A percentile compares a stretch with the other conserved stretches of the same genome.
Conservation (phyloP, 2,329 filamentous ascomycete genomes). For the Ophiostoma ips region DNA sequence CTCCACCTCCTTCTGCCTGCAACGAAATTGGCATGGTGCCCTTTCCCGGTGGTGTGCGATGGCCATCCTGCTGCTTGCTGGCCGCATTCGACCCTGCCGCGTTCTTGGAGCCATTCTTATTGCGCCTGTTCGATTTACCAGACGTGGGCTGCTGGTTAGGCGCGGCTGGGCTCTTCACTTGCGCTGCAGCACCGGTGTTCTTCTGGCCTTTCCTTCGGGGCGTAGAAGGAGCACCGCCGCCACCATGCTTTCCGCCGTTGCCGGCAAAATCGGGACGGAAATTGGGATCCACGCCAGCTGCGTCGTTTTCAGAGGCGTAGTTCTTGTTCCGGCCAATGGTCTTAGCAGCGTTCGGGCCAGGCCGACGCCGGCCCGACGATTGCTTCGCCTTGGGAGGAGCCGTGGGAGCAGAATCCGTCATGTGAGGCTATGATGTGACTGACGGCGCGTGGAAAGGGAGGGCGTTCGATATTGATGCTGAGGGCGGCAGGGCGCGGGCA, state of each 20-base stretch:
- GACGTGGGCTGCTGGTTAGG: conserved; percentile 18
- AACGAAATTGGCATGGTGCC: background rate
- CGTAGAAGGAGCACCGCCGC: conserved; percentile 6
- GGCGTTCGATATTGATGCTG: background rate
- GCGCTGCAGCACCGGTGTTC: background rate
- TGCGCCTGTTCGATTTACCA: conserved; percentile 16
- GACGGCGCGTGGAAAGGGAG: background rate
- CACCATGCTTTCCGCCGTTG: background rate
- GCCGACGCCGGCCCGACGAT: conserved; percentile 27
- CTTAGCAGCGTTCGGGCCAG: conserved; percentile 24
- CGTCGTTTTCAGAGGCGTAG: conserved; percentile 47
- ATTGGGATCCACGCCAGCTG: conserved; percentile 21
- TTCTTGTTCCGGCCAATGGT: conserved; percentile 30
- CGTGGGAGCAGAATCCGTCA: conserved; percentile 19
- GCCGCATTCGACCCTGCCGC: conserved; percentile 28
- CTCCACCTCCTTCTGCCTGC: background rate
- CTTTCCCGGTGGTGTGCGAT: conserved; percentile 32
- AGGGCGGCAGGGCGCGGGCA: background rate
- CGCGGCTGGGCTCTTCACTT: conserved; percentile 14
- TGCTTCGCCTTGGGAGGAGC: conserved; percentile 15
- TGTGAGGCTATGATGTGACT: conserved; percentile 12
- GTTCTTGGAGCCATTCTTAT: conserved; percentile 20
- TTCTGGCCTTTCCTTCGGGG: conserved; percentile 9
- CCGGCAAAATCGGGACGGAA: conserved; percentile 21
- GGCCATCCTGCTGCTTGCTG: conserved; percentile 21